Evolutionary conservation across 129 eudicot species (phyloP).

Genomic region (Flaveria bidentis): DNA sequence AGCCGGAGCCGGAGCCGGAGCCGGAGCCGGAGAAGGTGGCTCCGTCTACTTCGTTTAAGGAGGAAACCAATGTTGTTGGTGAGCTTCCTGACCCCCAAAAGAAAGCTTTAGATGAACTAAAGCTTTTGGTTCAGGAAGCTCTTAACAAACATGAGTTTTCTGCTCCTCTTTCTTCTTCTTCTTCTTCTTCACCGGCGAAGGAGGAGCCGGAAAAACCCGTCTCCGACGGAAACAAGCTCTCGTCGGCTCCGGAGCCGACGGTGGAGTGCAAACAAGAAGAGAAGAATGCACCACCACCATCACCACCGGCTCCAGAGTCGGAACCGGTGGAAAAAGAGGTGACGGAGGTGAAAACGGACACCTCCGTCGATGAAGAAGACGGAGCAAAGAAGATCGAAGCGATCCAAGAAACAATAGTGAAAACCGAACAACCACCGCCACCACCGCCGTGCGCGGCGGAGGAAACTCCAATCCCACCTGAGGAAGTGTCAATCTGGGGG

Average conservation of each 20-base stretch:
- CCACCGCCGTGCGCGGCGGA: slow-evolving; percentile 30
- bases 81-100: slow-evolving; percentile 37
- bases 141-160: slow-evolving; percentile 59
- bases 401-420: slow-evolving; percentile 64
- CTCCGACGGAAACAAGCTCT: slow-evolving; percentile 26
- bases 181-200: slow-evolving; percentile 28
- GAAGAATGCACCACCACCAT: not conserved
- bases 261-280: slow-evolving; percentile 34
- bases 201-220: not conserved
- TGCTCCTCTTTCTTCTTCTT: slow-evolving; percentile 46
- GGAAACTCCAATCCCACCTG: slow-evolving; percentile 46
- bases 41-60: slow-evolving; percentile 58
- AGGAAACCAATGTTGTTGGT: slow-evolving; percentile 56
- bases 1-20: not conserved
- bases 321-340: slow-evolving; percentile 36
- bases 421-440: slow-evolving; percentile 26
- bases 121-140: slow-evolving; percentile 52
- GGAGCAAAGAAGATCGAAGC: slow-evolving; percentile 62
- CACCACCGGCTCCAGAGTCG: slow-evolving; percentile 23
- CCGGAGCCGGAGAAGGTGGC: slow-evolving; percentile 31
- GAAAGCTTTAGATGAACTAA: slow-evolving; percentile 63
- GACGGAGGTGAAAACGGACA: slow-evolving; percentile 36
- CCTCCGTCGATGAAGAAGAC: slow-evolving; percentile 45
- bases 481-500: slow-evolving; percentile 76
- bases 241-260: slow-evolving; percentile 8